A percentile compares a stretch with the other conserved stretches of the same genome.
Evolutionary conservation across 306 rosid species (phyloP).

Genomic region (Vicia faba): DNA sequence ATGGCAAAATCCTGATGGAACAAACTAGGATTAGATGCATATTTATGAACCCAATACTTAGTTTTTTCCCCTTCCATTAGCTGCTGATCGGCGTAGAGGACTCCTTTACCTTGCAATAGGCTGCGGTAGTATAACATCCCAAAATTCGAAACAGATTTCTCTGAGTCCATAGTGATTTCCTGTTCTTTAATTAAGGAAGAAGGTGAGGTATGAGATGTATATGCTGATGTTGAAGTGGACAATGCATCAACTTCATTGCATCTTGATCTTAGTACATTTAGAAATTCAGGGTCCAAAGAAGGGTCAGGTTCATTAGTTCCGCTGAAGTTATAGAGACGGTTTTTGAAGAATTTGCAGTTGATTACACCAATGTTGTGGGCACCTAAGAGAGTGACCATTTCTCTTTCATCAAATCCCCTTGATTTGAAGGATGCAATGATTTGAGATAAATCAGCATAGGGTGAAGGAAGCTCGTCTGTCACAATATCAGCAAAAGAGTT

Average conservation of each 20-base stretch:
- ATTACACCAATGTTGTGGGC: slow-evolving; percentile 51
- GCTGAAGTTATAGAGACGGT: slow-evolving; percentile 42
- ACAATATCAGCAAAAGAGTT: slow-evolving; percentile 39
- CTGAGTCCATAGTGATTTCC: slow-evolving; percentile 28
- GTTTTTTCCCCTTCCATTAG: slow-evolving; percentile 41
- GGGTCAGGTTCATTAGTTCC: slow-evolving; percentile 50
- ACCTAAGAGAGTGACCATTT: slow-evolving; percentile 45
- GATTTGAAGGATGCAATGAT: slow-evolving; percentile 40
- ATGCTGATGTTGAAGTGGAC: slow-evolving; percentile 29
- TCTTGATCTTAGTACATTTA: slow-evolving; percentile 44
- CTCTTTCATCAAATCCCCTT: slow-evolving; percentile 49
- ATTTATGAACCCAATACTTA: slow-evolving; percentile 41
- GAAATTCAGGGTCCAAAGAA: slow-evolving; percentile 42
- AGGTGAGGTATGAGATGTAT: background rate
- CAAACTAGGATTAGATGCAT: slow-evolving; percentile 40
- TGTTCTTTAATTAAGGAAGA: slow-evolving; percentile 38
- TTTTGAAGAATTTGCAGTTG: slow-evolving; percentile 44
- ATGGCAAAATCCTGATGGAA: slow-evolving; percentile 44
- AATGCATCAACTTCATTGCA: slow-evolving; percentile 28
- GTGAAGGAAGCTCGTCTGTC: slow-evolving; percentile 43
- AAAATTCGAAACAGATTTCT: slow-evolving; percentile 38
- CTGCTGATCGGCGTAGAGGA: slow-evolving; percentile 52
- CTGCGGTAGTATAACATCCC: slow-evolving; percentile 34
- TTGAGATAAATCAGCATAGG: slow-evolving; percentile 36
- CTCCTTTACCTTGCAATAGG: slow-evolving; percentile 43